These are phyloP conservation scores for Hymenoscyphus salicellus DNA, from an alignment of 2,329 filamentous ascomycete genomes.

Conservation along the genomic window DNA sequence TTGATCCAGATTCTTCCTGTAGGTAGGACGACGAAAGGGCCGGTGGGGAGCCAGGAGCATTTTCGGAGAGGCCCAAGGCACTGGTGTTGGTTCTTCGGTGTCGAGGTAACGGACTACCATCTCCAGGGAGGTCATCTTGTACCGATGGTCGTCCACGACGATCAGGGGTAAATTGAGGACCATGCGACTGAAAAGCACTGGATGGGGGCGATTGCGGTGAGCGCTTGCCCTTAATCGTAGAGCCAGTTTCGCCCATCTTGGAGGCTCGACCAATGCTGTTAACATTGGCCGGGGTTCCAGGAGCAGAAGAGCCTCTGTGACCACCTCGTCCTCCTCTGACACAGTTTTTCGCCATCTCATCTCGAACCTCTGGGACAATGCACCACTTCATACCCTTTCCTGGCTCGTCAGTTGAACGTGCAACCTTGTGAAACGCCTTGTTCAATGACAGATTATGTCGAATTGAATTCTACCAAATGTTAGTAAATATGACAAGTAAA, in stretches of 20 bases:
- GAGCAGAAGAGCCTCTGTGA: slow-evolving; percentile 65
- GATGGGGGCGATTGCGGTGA: slow-evolving; percentile 56
- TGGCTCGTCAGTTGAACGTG: slow-evolving; percentile 87
- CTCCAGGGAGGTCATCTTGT: slow-evolving; percentile 36
- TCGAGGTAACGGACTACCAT: slow-evolving; percentile 61
- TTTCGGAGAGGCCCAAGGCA: slow-evolving; percentile 47
- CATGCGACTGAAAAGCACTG: slow-evolving; percentile 45
- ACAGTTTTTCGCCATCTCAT: slow-evolving; percentile 69
- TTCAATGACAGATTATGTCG: slow-evolving; percentile 94
- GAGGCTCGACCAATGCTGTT: slow-evolving; percentile 60
- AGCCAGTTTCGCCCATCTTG: slow-evolving; percentile 53
- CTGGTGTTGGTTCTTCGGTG: slow-evolving; percentile 45
- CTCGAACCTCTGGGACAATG: slow-evolving; percentile 76
- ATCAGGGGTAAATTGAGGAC: slow-evolving; percentile 55
- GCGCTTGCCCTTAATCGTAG: slow-evolving; percentile 55
- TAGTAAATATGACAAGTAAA: slow-evolving; percentile 23
- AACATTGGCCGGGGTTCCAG: slow-evolving; percentile 59
- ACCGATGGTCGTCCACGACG: slow-evolving; percentile 47
- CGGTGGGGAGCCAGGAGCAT: slow-evolving; percentile 55
- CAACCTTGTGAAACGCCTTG: slow-evolving; percentile 90
- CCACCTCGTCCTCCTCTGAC: slow-evolving; percentile 60
- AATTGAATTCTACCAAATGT: slow-evolving; percentile 73
- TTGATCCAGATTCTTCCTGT: slow-evolving; percentile 58
- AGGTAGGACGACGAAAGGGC: slow-evolving; percentile 60
- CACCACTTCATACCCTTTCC: slow-evolving; percentile 99